A percentile compares a stretch with the other conserved stretches of the same genome.
Evolutionary conservation across 352 stramenopile genomes (phyloP).

Genomic region (Phytopythium cucurbitacearum): DNA sequence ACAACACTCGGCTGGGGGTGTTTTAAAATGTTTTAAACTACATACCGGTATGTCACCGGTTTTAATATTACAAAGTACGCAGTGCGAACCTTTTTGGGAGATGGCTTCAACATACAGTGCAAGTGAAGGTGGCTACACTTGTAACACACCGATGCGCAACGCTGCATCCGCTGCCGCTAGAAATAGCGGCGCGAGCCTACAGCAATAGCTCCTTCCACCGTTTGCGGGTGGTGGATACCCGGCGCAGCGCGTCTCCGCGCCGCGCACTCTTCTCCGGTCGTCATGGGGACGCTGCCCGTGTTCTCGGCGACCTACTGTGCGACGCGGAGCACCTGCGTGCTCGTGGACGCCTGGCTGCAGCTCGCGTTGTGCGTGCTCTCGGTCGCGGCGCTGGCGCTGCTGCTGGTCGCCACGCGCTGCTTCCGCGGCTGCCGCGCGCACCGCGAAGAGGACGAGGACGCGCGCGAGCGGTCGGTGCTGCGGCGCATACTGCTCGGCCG

Average conservation of each 20-base stretch:
- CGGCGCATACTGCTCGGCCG: constrained; percentile 11
- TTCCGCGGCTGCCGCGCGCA: neutral
- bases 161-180: too few species aligned
- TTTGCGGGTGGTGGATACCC: too few species aligned
- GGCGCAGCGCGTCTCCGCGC: too few species aligned
- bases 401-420: constrained; percentile 14
- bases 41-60: neutral
- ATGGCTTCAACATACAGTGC: too few species aligned
- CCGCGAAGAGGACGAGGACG: neutral
- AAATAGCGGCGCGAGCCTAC: too few species aligned
- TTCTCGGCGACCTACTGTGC: constrained; percentile 50
- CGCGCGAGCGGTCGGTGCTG: constrained; percentile 13
- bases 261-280: neutral
- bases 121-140: too few species aligned
- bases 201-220: too few species aligned
- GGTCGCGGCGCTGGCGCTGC: constrained; percentile 21
- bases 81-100: too few species aligned
- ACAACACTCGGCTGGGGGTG: neutral
- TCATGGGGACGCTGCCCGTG: constrained; percentile 54
- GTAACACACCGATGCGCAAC: too few species aligned
- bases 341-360: constrained; percentile 63
- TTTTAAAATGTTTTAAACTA: neutral
- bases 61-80: too few species aligned
- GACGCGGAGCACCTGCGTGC: constrained; percentile 41
- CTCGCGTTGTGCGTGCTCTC: constrained; percentile 31